Conservation (phyloP, 495 filamentous ascomycete species). For the Neurospora tetrasperma region DNA sequence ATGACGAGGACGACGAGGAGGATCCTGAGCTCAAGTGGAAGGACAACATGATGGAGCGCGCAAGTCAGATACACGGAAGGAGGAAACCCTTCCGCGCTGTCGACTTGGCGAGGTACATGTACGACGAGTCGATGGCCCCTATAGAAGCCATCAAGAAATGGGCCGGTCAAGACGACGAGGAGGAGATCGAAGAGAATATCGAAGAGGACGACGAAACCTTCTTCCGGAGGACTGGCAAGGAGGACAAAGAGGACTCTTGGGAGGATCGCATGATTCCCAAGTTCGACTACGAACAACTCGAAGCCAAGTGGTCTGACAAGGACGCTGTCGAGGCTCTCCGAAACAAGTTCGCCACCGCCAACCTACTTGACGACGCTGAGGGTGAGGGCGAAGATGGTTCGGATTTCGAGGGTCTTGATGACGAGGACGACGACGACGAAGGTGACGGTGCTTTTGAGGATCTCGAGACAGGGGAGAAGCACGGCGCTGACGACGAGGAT, state of each 20-base stretch:
- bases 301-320: conserved; percentile 73
- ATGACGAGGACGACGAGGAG: conserved; percentile 53
- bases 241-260: conserved; percentile 47
- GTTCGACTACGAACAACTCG: conserved; percentile 71
- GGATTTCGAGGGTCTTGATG: conserved; percentile 34
- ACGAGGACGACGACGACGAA: conserved; percentile 77
- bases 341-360: conserved; percentile 61
- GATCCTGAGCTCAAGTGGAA: conserved; percentile 71
- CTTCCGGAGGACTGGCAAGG: conserved; percentile 62
- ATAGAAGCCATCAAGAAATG: conserved; percentile 66
- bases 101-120: conserved; percentile 79
- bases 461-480: conserved; percentile 65
- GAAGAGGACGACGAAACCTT: conserved; percentile 65
- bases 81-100: conserved; percentile 59
- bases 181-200: conserved; percentile 38
- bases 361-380: conserved; percentile 41
- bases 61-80: conserved; percentile 57
- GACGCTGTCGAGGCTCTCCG: conserved; percentile 66
- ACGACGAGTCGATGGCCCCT: conserved; percentile 69
- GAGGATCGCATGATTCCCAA: conserved; percentile 71
- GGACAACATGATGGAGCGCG: conserved; percentile 67
- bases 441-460: conserved; percentile 89
- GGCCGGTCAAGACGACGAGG: conserved; percentile 61
- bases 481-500: conserved; percentile 25
- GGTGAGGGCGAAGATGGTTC: conserved; percentile 36